Evolutionary conservation across 148 eudicot genomes (phyloP).

Genomic region (Silene latifolia): DNA sequence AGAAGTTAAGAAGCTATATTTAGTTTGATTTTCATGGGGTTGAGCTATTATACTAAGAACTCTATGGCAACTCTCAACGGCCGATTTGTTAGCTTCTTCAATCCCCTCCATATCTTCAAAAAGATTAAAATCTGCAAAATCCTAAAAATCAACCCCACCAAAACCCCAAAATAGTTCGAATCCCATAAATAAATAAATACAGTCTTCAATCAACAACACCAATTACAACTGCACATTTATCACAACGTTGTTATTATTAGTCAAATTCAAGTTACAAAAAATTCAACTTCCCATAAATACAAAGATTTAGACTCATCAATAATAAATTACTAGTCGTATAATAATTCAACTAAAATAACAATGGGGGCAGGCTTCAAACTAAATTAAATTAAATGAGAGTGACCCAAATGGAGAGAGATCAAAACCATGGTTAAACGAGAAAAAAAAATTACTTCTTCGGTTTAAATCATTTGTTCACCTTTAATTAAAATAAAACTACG

Average conservation of each 20-base stretch:
- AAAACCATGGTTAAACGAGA: too few species aligned
- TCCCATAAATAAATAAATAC: conserved; percentile 15
- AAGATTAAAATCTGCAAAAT: conserved; percentile 2
- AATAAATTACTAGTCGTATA: too few species aligned
- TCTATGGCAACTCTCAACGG: conserved; percentile 72
- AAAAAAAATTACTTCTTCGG: too few species aligned
- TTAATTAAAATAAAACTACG: too few species aligned
- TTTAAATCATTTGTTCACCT: too few species aligned
- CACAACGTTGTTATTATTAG: conserved; percentile 1
- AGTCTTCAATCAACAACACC: conserved; percentile 14
- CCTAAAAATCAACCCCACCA: conserved; percentile 11
- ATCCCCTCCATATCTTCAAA: conserved; percentile 56
- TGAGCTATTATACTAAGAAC: conserved; percentile 56
- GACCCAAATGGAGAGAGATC: too few species aligned
- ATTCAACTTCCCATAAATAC: conserved; percentile 8
- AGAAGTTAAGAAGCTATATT: conserved; percentile 36
- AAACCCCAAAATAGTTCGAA: conserved; percentile 20
- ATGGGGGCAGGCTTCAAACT: too few species aligned
- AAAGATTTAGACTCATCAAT: too few species aligned
- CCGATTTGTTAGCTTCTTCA: conserved; percentile 71
- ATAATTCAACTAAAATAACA: too few species aligned
- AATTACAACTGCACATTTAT: conserved; percentile 16
- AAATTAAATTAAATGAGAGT: too few species aligned
- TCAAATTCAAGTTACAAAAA: conserved; percentile 5
- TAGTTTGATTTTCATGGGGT: conserved; percentile 45